Conservation (phyloP, 176 grass and related monocot species). For the Aegilops speltoides region DNA sequence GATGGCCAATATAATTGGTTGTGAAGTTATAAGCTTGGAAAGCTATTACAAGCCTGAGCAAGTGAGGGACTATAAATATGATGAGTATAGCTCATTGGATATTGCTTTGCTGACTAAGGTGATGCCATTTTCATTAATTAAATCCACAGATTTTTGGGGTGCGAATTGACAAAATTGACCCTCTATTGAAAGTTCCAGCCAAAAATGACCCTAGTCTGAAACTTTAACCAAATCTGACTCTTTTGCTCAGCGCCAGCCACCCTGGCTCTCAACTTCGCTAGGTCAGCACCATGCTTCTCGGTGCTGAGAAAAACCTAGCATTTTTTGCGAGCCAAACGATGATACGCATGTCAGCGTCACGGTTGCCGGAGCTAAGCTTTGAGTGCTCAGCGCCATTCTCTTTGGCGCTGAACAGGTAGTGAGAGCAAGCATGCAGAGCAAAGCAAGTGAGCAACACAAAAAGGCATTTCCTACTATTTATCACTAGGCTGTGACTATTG, state of each 20-base stretch:
- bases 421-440: not conserved
- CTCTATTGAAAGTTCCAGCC: not conserved
- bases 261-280: not conserved
- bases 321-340: not conserved
- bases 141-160: not conserved
- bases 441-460: not conserved
- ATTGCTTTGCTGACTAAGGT: conserved; percentile 92
- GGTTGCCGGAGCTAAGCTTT: not conserved
- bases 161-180: not conserved
- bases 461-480: too few species aligned
- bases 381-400: not conserved
- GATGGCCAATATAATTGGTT: conserved; percentile 99
- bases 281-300: not conserved
- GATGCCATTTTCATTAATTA: not conserved
- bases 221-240: not conserved
- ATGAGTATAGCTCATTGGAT: conserved; percentile 95
- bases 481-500: too few species aligned
- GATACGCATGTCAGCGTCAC: not conserved
- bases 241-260: not conserved
- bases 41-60: conserved; percentile 98
- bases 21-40: conserved; percentile 96
- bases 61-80: conserved; percentile 96
- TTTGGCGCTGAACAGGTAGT: not conserved
- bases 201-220: not conserved
- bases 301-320: not conserved